Percentiles rank a stretch among this genome's conserved stretches.
Conservation (phyloP, 148 eudicot species). For the Arctostaphylos glauca region DNA sequence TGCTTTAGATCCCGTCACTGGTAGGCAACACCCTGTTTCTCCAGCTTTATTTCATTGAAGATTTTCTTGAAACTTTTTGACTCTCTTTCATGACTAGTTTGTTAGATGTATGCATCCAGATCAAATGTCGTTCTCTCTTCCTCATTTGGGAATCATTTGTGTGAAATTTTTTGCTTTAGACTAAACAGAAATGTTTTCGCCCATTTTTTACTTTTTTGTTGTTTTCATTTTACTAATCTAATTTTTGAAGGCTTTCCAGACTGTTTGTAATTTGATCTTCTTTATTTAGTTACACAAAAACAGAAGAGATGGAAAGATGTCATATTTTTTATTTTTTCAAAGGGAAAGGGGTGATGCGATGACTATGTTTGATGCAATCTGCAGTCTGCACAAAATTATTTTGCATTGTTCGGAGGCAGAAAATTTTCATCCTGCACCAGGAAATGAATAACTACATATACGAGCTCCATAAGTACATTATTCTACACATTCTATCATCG, state of each 20-base stretch:
- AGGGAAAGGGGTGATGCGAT: background rate
- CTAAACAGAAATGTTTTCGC: background rate
- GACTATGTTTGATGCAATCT: background rate
- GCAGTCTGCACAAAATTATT: background rate
- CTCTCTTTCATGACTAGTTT: background rate
- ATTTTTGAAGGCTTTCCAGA: background rate
- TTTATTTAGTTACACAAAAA: background rate
- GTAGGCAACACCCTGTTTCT: constrained; percentile 32
- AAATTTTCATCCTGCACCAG: background rate
- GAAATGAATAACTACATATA: background rate
- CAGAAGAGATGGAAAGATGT: background rate
- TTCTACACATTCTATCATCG: background rate
- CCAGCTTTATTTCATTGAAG: background rate
- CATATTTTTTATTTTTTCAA: background rate
- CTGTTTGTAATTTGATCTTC: constrained; percentile 4
- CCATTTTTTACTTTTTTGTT: background rate
- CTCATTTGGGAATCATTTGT: background rate
- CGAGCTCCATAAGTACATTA: background rate
- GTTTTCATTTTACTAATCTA: background rate
- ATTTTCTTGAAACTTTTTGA: background rate
- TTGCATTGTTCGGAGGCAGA: background rate
- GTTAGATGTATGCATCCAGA: background rate
- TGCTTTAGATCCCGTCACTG: constrained; percentile 69
- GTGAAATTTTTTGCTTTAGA: background rate
- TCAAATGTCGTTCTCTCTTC: background rate